These are phyloP conservation scores for Mucor plumbeus DNA, from an alignment of 371 early-diverging fungal genomes.

Conservation along the genomic window DNA sequence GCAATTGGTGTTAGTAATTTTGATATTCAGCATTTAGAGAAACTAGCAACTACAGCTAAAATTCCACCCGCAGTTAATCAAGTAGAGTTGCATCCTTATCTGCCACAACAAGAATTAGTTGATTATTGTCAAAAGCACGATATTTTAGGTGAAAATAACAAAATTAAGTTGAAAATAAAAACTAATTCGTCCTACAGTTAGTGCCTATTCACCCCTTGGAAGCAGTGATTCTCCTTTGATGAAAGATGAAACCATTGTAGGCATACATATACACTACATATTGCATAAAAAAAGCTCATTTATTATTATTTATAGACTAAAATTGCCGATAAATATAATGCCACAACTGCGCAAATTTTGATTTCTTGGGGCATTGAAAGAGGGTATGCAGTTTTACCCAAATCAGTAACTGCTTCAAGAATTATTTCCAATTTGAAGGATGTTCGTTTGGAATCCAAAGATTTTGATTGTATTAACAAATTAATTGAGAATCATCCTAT, in stretches of 20 bases:
- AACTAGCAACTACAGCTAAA: constrained; percentile 38
- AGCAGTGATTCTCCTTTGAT: constrained; percentile 36
- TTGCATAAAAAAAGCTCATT: too few species aligned
- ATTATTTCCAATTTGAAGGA: constrained; percentile 38
- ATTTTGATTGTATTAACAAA: constrained; percentile 19
- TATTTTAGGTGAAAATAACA: constrained; percentile 26
- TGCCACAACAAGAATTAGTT: constrained; percentile 36
- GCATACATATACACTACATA: not conserved
- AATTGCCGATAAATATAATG: constrained; percentile 65
- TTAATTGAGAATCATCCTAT: constrained; percentile 15
- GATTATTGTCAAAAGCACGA: constrained; percentile 34
- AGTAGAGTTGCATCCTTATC: constrained; percentile 59
- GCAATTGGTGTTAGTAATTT: constrained; percentile 50
- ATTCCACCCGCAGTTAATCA: constrained; percentile 56
- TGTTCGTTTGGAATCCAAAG: constrained; percentile 21
- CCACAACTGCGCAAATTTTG: constrained; percentile 73
- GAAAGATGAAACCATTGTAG: constrained; percentile 32
- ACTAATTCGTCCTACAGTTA: constrained; percentile 15
- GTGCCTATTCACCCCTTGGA: constrained; percentile 49
- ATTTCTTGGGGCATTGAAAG: constrained; percentile 76
- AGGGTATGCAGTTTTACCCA: constrained; percentile 54
- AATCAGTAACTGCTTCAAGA: constrained; percentile 48
- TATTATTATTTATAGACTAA: constrained; percentile 23
- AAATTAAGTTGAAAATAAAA: not conserved
- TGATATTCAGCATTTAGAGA: constrained; percentile 37